Base-by-base conservation (phyloP, 768 basidiomycete genomes). In the Tylopilus plumbeoviolaceoides region DNA sequence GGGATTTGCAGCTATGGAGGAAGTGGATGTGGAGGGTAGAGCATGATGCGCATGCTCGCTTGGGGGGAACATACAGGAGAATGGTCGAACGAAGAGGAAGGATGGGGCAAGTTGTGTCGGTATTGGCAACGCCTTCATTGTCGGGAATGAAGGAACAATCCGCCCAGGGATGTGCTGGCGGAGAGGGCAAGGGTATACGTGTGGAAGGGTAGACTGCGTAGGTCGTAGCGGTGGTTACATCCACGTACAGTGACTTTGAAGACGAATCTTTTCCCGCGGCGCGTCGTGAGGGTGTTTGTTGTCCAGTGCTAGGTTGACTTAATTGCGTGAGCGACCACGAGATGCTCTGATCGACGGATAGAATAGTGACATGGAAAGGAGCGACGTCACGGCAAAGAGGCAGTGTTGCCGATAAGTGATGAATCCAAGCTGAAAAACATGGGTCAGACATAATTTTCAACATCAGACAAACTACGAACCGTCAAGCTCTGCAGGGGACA, bases 11-110 rank as follows among this genome's bases (percentile, higher is more conserved):
- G 28, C 74, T 73, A 54, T 81, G 73, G 21, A 92, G 72, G 14
- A 86, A 73, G 65, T 86, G 82, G 28, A 89, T 70, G 47, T 85
- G 78, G 28, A 85, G 59, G 7, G 73, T 78, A 78, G 84, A 38
- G 65, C 65, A 42, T 74, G 71, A 40, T 14, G 58, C 73, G 65
- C 18, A 77, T 67, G 54, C 31, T 67, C 11, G 78, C 64, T 33
- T 78, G 64, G 11, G 74, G 60, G 33, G 87, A 80, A 21, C 72
- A 45, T 78, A 78, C 31, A 90, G 69, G 38, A 92, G 76, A 4
- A 80, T 75, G 4, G 82, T 76, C 45, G 82, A 82, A 15, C 75
- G 74, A 20, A 78, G 71, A 0, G 88, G 87, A 3, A 83, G 72
- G 25, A 86, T 62, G 28, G 74, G 70, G 10, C 55, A 55, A 7